Evolutionary conservation across 2,329 filamentous ascomycete species (phyloP), one percentile per base, ranked within the genome.

Genomic region (Fusarium domesticum): DNA sequence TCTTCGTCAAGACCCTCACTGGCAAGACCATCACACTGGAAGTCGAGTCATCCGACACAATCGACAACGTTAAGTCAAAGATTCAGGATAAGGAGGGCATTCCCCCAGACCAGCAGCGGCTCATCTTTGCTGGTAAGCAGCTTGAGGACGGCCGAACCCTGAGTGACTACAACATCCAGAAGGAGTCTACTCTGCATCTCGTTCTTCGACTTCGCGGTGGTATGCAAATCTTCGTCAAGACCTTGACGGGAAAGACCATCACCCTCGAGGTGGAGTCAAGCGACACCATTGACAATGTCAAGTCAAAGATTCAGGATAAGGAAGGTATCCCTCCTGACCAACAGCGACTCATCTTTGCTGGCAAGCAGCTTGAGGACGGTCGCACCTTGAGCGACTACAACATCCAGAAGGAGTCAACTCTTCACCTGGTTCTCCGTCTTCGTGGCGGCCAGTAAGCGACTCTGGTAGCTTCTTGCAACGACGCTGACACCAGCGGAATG

Each of bases 301-400:
- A 96, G 83, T 83, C 79, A 42, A 97, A 96, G 82, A 97, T 96
- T 43, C 92, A 97, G 71, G 92, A 97, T 65, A 96, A 97, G 82
- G 91, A 97, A 72, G 92, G 92, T 35, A 96, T 97, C 45, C 92
- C 91, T 37, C 91, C 91, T 15, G 91, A 96, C 67, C 91, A 96
- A 71, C 91, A 96, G 76, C 91, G 91, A 62, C 72, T 96, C 53
- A 96, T 96, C 70, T 96, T 96, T 61, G 91, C 91, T 48, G 91
- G 91, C 53, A 96, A 96, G 81, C 91, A 96, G 70, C 80, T 96
- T 14, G 91, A 96, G 70, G 91, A 96, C 59, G 91, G 91, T 54
- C 89, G 91, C 45, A 96, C 90, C 23, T 73, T 96, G 1, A 85
- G 80, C 49, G 90, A 96, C 69, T 96, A 96, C 79, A 96, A 96